Evolutionary conservation across 2,329 filamentous ascomycete species (phyloP).

Genomic region (Ilyonectria sp.): DNA sequence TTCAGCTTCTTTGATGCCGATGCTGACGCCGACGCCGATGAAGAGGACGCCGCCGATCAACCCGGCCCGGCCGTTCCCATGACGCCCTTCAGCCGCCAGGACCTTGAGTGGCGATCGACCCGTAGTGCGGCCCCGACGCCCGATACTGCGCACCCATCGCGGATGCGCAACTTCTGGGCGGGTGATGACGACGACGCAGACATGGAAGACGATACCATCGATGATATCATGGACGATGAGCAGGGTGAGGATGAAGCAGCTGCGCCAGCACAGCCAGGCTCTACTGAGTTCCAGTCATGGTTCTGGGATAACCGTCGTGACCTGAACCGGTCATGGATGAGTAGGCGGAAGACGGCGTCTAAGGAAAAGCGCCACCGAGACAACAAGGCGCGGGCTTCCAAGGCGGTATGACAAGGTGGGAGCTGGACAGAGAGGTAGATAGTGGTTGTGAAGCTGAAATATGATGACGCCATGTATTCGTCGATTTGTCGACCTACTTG

Average conservation of each 20-base stretch:
- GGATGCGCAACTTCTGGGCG: constrained; percentile 72
- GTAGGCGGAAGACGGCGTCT: constrained; percentile 71
- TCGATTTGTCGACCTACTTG: not conserved
- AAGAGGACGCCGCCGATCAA: constrained; percentile 57
- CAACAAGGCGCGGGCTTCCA: constrained; percentile 69
- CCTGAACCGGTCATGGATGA: constrained; percentile 77
- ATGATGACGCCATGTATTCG: not conserved
- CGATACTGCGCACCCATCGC: constrained; percentile 86
- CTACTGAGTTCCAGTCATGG: constrained; percentile 74
- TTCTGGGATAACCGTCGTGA: constrained; percentile 79
- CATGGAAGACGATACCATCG: constrained; percentile 51
- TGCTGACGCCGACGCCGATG: constrained; percentile 55
- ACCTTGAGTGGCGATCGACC: constrained; percentile 81
- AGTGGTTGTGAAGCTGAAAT: not conserved
- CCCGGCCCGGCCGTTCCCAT: constrained; percentile 67
- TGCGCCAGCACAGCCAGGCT: constrained; percentile 44
- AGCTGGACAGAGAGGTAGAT: not conserved
- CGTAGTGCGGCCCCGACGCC: constrained; percentile 95
- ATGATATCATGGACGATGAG: constrained; percentile 51
- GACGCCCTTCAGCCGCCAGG: constrained; percentile 87
- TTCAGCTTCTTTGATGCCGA: constrained; percentile 84
- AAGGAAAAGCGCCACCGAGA: constrained; percentile 79
- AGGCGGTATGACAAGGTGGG: constrained; percentile 49
- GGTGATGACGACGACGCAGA: constrained; percentile 63
- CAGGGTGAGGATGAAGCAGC: constrained; percentile 47